Conservation (phyloP, 257 asterid genomes). For the Solanum raphanifolium region DNA sequence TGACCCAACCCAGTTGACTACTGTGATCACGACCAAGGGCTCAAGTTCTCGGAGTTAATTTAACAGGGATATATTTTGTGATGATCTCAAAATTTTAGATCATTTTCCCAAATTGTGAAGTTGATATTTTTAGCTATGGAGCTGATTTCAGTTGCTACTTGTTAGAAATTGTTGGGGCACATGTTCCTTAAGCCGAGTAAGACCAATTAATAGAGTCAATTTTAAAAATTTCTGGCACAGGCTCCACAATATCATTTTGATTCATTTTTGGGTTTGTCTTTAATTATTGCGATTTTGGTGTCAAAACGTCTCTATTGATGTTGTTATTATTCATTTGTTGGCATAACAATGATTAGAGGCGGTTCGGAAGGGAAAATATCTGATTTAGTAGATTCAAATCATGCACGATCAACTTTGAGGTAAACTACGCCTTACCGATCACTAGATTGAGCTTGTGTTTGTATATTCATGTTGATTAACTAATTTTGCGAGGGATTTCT, state of each 20-base stretch:
- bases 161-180: neutral
- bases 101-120: neutral
- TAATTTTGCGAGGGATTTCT: neutral
- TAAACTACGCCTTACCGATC: neutral
- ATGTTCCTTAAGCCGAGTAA: neutral
- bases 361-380: rapidly evolving
- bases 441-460: neutral
- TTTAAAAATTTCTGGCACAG: too few relatives aligned
- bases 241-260: too few relatives aligned
- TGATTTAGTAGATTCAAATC: neutral
- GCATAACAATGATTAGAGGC: too few relatives aligned
- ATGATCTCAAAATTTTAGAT: too few relatives aligned
- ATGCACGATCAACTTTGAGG: neutral
- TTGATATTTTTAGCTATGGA: too few relatives aligned
- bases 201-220: neutral
- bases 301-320: too few relatives aligned
- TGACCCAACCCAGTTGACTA: neutral
- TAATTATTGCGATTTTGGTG: too few relatives aligned
- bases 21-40: neutral
- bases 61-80: neutral
- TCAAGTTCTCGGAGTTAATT: neutral
- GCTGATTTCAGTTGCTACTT: neutral
- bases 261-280: too few relatives aligned
- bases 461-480: too few relatives aligned
- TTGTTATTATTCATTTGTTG: too few relatives aligned